A percentile compares a stretch with the other conserved stretches of the same genome.
phyloP scores from a whole-genome alignment of 345 rosid genomes.

The Kernera saxatilis region DNA sequence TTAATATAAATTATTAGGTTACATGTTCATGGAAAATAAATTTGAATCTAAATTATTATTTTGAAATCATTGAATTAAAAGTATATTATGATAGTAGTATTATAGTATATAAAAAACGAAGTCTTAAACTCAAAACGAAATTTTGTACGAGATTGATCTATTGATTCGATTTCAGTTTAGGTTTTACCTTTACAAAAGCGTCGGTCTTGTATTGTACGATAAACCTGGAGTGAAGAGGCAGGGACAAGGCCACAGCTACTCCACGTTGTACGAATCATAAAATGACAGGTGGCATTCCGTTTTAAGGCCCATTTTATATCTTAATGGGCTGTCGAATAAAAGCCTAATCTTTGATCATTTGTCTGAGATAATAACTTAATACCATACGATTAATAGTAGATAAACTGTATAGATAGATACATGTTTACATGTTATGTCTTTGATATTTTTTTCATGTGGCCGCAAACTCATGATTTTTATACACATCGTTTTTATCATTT shows the following conservation, averaged over 20 bases:
- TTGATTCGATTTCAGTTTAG: background rate
- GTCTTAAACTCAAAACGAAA: background rate
- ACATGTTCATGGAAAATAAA: background rate
- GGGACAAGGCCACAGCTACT: slow-evolving; percentile 17
- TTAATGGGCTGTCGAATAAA: slow-evolving; percentile 15
- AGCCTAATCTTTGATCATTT: background rate
- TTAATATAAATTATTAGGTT: background rate
- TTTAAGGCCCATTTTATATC: background rate
- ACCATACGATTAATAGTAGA: background rate
- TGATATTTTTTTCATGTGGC: background rate
- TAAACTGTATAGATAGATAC: background rate
- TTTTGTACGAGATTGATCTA: background rate
- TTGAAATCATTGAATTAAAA: no score
- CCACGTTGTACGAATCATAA: slow-evolving; percentile 14
- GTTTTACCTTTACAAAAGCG: slow-evolving; percentile 15
- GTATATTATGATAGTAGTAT: background rate
- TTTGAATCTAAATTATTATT: background rate
- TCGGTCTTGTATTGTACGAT: slow-evolving; percentile 18
- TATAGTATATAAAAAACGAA: background rate
- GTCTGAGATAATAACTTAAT: background rate
- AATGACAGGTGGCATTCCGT: background rate
- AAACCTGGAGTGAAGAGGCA: slow-evolving; percentile 3
- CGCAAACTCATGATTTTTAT: background rate
- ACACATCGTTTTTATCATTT: no score
- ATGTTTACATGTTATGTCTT: background rate